Evolutionary conservation across 2,329 filamentous ascomycete species (phyloP).

Genomic region (Ophiosphaerella herpotricha): DNA sequence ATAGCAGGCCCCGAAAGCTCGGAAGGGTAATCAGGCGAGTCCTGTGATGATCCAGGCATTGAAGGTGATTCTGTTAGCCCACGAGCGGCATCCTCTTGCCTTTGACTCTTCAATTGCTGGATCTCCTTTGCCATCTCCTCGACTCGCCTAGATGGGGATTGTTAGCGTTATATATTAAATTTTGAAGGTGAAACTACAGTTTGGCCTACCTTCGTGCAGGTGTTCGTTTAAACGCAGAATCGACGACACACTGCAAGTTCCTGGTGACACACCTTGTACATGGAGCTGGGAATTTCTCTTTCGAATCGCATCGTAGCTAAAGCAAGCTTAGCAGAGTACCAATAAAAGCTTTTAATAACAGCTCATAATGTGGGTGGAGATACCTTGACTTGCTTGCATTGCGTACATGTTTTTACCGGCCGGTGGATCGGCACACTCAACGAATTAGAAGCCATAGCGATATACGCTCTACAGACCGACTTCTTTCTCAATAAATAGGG

Average conservation of each 20-base stretch:
- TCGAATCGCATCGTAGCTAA: slow-evolving; percentile 26
- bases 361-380: not conserved
- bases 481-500: no score
- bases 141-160: slow-evolving; percentile 14
- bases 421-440: slow-evolving; percentile 18
- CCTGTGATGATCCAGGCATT: slow-evolving; percentile 5
- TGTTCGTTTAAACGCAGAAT: slow-evolving; percentile 27
- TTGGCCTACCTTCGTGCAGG: slow-evolving; percentile 27
- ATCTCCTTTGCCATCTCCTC: slow-evolving; percentile 32
- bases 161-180: not conserved
- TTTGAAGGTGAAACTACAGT: no score
- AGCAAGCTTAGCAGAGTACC: not conserved
- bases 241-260: slow-evolving; percentile 26
- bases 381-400: slow-evolving; percentile 34
- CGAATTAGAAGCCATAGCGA: slow-evolving; percentile 8
- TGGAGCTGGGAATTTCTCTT: slow-evolving; percentile 25
- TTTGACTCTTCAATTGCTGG: slow-evolving; percentile 19
- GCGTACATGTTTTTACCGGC: slow-evolving; percentile 28
- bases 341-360: not conserved
- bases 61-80: slow-evolving; percentile 20
- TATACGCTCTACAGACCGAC: not conserved
- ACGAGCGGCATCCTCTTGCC: slow-evolving; percentile 6
- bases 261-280: slow-evolving; percentile 23
- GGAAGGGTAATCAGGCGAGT: slow-evolving; percentile 13
- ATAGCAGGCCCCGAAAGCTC: slow-evolving; percentile 10